Evolutionary conservation across 164 flowering plant species (phyloP).

Genomic region (Nelumbo lutea): DNA sequence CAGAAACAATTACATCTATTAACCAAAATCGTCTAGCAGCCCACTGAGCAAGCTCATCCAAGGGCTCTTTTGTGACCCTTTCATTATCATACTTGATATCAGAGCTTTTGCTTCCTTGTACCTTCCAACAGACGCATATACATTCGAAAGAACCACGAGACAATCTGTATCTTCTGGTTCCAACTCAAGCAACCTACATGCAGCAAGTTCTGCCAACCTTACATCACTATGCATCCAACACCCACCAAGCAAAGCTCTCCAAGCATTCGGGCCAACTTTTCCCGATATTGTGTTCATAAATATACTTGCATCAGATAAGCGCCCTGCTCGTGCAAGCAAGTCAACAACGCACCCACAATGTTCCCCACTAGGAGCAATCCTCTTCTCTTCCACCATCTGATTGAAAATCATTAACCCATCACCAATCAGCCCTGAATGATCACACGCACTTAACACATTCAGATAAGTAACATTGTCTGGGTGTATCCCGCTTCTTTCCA

Average conservation of each 20-base stretch:
- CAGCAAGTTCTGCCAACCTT: slow-evolving; percentile 36
- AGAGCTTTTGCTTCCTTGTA: slow-evolving; percentile 36
- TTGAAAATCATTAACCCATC: slow-evolving; percentile 35
- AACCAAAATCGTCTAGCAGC: slow-evolving; percentile 14
- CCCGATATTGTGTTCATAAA: slow-evolving; percentile 11
- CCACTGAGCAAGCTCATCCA: slow-evolving; percentile 28
- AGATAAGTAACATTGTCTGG: slow-evolving; percentile 31
- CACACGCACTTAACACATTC: slow-evolving; percentile 36
- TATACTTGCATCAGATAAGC: slow-evolving; percentile 26
- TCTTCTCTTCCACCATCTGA: slow-evolving; percentile 26
- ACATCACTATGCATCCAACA: slow-evolving; percentile 27
- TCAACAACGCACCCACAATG: slow-evolving; percentile 37
- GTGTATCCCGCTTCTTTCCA: slow-evolving; percentile 20
- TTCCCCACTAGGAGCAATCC: slow-evolving; percentile 22
- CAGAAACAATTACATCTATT: no score
- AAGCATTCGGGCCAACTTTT: slow-evolving; percentile 17
- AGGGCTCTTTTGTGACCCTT: slow-evolving; percentile 25
- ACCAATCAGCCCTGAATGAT: slow-evolving; percentile 36
- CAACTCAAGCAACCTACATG: slow-evolving; percentile 19
- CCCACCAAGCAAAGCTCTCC: slow-evolving; percentile 41
- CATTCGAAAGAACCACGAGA: slow-evolving; percentile 37
- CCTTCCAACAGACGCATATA: slow-evolving; percentile 41
- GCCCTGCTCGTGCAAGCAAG: slow-evolving; percentile 40
- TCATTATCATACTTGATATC: slow-evolving; percentile 23
- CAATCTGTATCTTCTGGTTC: slow-evolving; percentile 29